phyloP scores from a whole-genome alignment of 306 rosid genomes.

The Vigna trinervia region DNA sequence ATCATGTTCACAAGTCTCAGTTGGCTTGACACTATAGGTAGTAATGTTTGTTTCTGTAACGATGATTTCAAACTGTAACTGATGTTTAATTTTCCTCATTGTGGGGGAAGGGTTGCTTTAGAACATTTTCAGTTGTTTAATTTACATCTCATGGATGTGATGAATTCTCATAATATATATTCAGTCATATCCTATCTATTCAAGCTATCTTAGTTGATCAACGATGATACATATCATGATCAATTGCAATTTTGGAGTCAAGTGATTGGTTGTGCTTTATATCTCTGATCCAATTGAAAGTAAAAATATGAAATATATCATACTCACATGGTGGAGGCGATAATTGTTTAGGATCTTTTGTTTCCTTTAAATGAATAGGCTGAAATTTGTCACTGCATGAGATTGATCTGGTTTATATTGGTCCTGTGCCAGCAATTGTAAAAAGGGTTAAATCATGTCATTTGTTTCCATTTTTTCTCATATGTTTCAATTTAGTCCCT shows the following conservation, averaged over 20 bases:
- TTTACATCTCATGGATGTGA: not conserved
- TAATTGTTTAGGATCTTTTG: not conserved
- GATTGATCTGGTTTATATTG: not conserved
- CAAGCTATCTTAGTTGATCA: not conserved
- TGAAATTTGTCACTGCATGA: not conserved
- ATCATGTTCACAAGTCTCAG: too few species aligned
- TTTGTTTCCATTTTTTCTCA: too few species aligned
- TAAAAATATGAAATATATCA: not conserved
- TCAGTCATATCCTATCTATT: not conserved
- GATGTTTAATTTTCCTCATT: too few species aligned
- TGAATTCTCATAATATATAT: not conserved
- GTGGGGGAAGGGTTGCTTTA: too few species aligned
- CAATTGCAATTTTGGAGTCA: not conserved
- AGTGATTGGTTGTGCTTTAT: not conserved
- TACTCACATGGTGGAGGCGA: not conserved
- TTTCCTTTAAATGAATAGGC: conserved; percentile 1
- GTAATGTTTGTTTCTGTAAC: too few species aligned
- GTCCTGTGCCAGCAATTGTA: not conserved
- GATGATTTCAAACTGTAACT: too few species aligned
- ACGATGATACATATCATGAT: not conserved
- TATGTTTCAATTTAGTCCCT: too few species aligned
- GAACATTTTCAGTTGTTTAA: too few species aligned
- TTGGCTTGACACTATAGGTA: too few species aligned
- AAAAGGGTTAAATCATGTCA: too few species aligned
- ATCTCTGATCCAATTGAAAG: not conserved